Conservation (phyloP, 176 grass and related monocot species). For the Oryza officinalis region DNA sequence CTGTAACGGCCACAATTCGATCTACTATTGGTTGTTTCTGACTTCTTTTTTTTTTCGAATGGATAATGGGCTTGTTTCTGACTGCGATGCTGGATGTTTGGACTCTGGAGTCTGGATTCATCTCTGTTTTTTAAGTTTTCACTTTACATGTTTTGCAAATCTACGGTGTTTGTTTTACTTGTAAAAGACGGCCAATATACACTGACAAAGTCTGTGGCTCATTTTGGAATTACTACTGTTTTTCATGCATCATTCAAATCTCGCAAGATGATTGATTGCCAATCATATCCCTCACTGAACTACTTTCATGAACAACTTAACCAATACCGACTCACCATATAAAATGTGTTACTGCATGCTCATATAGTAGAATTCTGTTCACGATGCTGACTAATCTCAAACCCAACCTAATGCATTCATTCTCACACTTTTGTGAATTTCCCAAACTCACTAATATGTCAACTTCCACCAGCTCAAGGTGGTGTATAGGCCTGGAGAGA, state of each 20-base stretch:
- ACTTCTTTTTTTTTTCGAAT: background rate
- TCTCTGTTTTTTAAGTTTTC: background rate
- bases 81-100: background rate
- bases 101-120: no score
- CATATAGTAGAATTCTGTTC: background rate
- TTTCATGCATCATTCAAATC: background rate
- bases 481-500: conserved; percentile 67
- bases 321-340: background rate
- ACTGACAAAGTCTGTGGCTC: background rate
- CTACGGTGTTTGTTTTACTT: background rate
- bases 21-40: background rate
- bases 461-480: conserved; percentile 74
- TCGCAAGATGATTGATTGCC: background rate
- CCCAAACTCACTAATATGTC: conserved; percentile 7
- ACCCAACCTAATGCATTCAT: background rate
- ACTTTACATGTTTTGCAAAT: background rate
- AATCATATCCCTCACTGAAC: background rate
- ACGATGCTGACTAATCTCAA: background rate
- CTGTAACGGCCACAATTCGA: no score
- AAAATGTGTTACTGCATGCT: background rate
- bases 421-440: background rate
- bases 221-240: background rate
- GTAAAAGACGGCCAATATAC: background rate
- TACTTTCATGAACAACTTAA: background rate
- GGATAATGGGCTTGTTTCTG: background rate